Evolutionary conservation across 352 stramenopile genomes (phyloP).

Genomic region (Globisporangium cylindrosporum): DNA sequence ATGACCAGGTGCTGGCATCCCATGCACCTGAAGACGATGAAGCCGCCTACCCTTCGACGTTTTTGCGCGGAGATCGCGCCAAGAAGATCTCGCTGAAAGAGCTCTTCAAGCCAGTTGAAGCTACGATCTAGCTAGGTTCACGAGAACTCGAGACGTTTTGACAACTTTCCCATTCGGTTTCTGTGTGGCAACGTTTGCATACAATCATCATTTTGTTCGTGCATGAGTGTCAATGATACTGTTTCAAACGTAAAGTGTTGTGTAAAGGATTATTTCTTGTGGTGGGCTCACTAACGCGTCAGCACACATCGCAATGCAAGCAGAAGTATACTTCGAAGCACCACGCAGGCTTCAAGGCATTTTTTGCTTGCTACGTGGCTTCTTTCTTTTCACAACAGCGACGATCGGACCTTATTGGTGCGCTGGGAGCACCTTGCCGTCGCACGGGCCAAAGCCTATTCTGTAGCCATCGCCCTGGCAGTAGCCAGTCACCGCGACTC

Average conservation of each 20-base stretch:
- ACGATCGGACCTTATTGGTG: conserved; percentile 33
- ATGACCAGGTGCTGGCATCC: conserved; percentile 15
- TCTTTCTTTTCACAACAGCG: background rate
- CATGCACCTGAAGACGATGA: conserved; percentile 25
- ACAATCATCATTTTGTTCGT: background rate
- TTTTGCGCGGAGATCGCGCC: conserved; percentile 24
- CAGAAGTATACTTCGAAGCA: no score
- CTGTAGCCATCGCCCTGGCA: conserved; percentile 89
- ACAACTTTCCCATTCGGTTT: background rate
- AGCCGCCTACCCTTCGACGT: conserved; percentile 24
- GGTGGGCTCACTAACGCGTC: background rate
- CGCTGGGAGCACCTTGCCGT: conserved; percentile 89
- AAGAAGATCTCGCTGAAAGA: conserved; percentile 40
- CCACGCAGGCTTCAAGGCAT: no score
- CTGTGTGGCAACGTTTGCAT: background rate
- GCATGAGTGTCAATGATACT: no score
- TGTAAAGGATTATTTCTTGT: background rate
- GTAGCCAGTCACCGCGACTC: conserved; percentile 90
- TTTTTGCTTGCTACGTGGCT: background rate
- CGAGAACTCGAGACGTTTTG: background rate
- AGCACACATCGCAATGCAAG: background rate
- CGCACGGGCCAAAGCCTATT: conserved; percentile 95
- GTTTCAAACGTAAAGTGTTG: background rate
- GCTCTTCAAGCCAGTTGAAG: conserved; percentile 36
- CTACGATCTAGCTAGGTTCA: conserved; percentile 29